Evolutionary conservation across 2,329 filamentous ascomycete genomes (phyloP), one percentile per base, ranked within the genome.

Genomic region (Diplodia intermedia): DNA sequence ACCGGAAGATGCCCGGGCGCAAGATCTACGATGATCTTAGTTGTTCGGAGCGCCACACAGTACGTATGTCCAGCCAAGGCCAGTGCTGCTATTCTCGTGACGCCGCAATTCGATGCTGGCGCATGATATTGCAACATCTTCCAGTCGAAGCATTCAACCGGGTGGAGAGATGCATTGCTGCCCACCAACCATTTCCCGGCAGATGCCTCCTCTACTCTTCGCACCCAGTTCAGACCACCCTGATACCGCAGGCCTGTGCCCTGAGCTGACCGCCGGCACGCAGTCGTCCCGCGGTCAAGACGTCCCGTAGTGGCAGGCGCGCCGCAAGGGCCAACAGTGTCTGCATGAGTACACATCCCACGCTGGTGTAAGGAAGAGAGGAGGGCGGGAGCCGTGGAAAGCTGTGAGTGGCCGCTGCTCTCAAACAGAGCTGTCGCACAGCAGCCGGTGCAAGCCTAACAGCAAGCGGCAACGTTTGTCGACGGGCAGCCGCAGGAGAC

Each of bases 381-480:
- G 57, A 15, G 43, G 6, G 29, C 18, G 43, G 36, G 57, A 62
- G 40, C 49, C 57, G 31, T 50, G 57, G 26, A 50, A 8, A 20
- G 57, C 29, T 15, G 20, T 62, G 57, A 62, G 15, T 62, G 57
- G 57, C 1, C 23, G n/a, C n/a, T 29, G 20, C 43, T 12, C 43
- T 62, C 57, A 29, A 62, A 50, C 57, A 62, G 29, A 62, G 33
- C 26, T 29, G 60, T 63, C 60, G 47, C 47, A 63, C 60, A n/a
- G 60, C 60, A 63, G 43, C 31, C 38, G 18, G 57, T 40, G 40
- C 47, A 14, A 38, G 26, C 20, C 36, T 33, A 33, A 40, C 43
- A 50, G 57, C 57, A 49, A 62, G 43, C 57, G 40, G 26, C 57
- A 29, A 62, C 57, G 57, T 62, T 52, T 62, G 43, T 36, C 60